A percentile compares a stretch with the other conserved stretches of the same genome.
Evolutionary conservation across 805 yeast genomes (phyloP).

Genomic region (Starmerella floricola): DNA sequence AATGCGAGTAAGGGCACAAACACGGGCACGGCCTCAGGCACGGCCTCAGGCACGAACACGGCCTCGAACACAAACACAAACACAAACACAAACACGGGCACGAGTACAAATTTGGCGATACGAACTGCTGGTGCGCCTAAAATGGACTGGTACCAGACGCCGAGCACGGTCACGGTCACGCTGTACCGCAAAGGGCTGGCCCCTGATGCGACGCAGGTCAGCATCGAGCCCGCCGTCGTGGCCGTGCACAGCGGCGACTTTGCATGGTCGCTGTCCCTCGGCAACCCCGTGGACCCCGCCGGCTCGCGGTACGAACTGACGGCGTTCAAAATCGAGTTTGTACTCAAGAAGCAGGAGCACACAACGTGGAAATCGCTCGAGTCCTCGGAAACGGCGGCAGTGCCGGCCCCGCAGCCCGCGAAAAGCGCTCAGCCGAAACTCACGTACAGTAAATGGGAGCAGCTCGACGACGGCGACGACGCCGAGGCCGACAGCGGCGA

Average conservation of each 20-base stretch:
- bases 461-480: slow-evolving; percentile 32
- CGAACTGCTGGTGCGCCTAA: too few species aligned
- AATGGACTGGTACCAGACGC: slow-evolving; percentile 65
- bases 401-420: not conserved
- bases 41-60: too few species aligned
- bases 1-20: too few species aligned
- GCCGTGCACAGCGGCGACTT: slow-evolving; percentile 8
- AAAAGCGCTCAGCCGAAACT: slow-evolving; percentile 28
- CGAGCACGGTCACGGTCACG: slow-evolving; percentile 46
- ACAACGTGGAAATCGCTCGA: slow-evolving; percentile 11
- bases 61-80: too few species aligned
- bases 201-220: slow-evolving; percentile 35
- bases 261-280: slow-evolving; percentile 46
- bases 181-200: slow-evolving; percentile 60
- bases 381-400: not conserved
- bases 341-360: slow-evolving; percentile 37
- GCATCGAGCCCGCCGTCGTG: slow-evolving; percentile 21
- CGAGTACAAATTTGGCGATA: too few species aligned
- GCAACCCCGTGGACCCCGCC: slow-evolving; percentile 39
- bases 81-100: too few species aligned
- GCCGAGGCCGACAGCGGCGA: slow-evolving; percentile 31
- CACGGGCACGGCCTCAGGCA: not conserved
- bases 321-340: slow-evolving; percentile 64
- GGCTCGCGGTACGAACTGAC: slow-evolving; percentile 41
- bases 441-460: slow-evolving; percentile 59